phyloP scores from a whole-genome alignment of 2,329 filamentous ascomycete species.

The Amesomyces nigricolor region DNA sequence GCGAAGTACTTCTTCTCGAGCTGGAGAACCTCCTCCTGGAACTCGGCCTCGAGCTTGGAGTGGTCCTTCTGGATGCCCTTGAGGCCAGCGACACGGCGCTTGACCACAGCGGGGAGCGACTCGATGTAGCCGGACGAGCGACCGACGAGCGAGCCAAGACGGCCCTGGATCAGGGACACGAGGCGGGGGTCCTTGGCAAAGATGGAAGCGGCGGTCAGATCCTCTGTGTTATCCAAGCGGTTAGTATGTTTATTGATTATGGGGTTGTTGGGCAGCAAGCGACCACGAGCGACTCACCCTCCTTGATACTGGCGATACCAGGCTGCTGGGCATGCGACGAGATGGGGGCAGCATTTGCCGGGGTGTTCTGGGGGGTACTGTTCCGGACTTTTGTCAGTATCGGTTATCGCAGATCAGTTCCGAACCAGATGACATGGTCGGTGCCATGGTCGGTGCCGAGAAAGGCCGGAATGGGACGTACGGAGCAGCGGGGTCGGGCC shows the following conservation, averaged over 20 bases:
- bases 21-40: slow-evolving; percentile 96
- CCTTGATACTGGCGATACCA: slow-evolving; percentile 88
- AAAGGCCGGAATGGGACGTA: slow-evolving; percentile 36
- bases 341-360: slow-evolving; percentile 90
- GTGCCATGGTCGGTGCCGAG: slow-evolving; percentile 10
- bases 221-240: slow-evolving; percentile 61
- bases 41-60: slow-evolving; percentile 95
- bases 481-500: slow-evolving; percentile 53
- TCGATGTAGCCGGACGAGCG: slow-evolving; percentile 97
- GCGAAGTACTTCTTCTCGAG: slow-evolving; percentile 99
- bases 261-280: slow-evolving; percentile 22
- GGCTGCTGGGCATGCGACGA: slow-evolving; percentile 96
- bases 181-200: slow-evolving; percentile 94
- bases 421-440: slow-evolving; percentile 4
- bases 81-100: slow-evolving; percentile 86
- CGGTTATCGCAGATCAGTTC: slow-evolving; percentile 13
- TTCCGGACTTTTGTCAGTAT: slow-evolving; percentile 18
- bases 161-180: slow-evolving; percentile 96
- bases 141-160: slow-evolving; percentile 87
- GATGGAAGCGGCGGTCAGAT: slow-evolving; percentile 81
- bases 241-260: slow-evolving; percentile 11
- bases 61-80: slow-evolving; percentile 99
- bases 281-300: slow-evolving; percentile 60
- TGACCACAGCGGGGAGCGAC: slow-evolving; percentile 82
- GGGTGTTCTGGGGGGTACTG: slow-evolving; percentile 98